Conservation (phyloP, 169 alveolate species). For the Plasmodium cynomolgi region DNA sequence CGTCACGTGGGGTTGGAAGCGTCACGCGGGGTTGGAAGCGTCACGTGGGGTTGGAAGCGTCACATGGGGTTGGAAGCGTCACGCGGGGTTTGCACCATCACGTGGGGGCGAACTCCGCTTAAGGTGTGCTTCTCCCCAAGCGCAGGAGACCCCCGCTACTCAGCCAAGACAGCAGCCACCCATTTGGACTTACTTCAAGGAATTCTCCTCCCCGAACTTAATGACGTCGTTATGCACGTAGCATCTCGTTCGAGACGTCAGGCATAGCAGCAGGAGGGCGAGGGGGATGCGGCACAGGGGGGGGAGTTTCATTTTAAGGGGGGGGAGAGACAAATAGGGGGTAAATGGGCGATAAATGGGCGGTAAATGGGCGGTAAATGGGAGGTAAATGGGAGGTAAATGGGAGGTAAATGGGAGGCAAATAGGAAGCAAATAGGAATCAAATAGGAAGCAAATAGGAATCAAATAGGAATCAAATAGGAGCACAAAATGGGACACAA, state of each 20-base stretch:
- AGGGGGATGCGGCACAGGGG: neutral
- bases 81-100: too few relatives aligned
- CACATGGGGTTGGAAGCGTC: too few relatives aligned
- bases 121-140: neutral
- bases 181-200: slow-evolving; percentile 24
- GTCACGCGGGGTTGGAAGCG: too few relatives aligned
- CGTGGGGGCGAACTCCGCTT: neutral
- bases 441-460: neutral
- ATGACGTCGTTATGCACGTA: slow-evolving; percentile 21
- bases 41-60: neutral
- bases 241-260: neutral
- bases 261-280: neutral
- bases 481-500: too few relatives aligned
- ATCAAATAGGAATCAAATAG: too few relatives aligned
- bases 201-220: slow-evolving; percentile 48
- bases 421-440: neutral
- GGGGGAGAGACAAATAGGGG: neutral
- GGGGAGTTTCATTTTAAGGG: slow-evolving; percentile 19
- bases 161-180: neutral
- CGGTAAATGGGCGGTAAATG: neutral
- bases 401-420: neutral
- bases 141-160: neutral
- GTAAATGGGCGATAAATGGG: neutral
- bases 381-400: neutral
- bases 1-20: too few relatives aligned